Conservation (phyloP, 2,329 filamentous ascomycete genomes). For the Hypocrella siamensis region DNA sequence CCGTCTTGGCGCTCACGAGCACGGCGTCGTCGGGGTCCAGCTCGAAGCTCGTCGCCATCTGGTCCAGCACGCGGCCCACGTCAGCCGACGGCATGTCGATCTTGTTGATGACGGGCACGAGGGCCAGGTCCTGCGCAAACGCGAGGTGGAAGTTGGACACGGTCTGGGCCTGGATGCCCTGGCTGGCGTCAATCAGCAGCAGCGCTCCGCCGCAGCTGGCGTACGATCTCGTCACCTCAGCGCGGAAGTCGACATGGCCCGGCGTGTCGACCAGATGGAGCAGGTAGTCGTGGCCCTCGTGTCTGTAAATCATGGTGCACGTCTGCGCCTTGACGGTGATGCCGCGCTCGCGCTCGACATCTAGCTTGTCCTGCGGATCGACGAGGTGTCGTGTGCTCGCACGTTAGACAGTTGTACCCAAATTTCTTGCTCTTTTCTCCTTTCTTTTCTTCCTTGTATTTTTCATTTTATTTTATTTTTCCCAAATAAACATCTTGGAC, state of each 20-base stretch:
- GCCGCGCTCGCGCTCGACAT: slow-evolving; percentile 49
- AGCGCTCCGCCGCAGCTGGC: slow-evolving; percentile 89
- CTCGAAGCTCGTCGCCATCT: slow-evolving; percentile 79
- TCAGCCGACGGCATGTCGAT: slow-evolving; percentile 86
- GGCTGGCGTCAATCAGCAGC: slow-evolving; percentile 85
- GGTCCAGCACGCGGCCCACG: slow-evolving; percentile 67
- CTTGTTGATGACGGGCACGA: slow-evolving; percentile 94
- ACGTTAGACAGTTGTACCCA: too few species aligned
- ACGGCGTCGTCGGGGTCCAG: slow-evolving; percentile 58
- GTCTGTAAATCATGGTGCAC: slow-evolving; percentile 90
- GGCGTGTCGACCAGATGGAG: slow-evolving; percentile 93
- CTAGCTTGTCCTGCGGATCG: slow-evolving; percentile 53
- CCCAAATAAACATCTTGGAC: too few species aligned
- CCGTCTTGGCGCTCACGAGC: slow-evolving; percentile 82
- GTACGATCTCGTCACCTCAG: slow-evolving; percentile 90
- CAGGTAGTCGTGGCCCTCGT: slow-evolving; percentile 76
- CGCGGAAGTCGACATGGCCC: slow-evolving; percentile 93
- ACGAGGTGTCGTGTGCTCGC: too few species aligned
- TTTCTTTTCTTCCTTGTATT: too few species aligned
- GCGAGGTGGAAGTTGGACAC: slow-evolving; percentile 98
- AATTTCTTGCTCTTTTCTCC: too few species aligned
- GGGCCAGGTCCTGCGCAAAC: slow-evolving; percentile 73
- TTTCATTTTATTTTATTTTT: too few species aligned
- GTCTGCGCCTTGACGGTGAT: slow-evolving; percentile 99
- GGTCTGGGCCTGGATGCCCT: slow-evolving; percentile 93